Evolutionary conservation across 106 monocot species (phyloP).

Genomic region (Posidonia australis): DNA sequence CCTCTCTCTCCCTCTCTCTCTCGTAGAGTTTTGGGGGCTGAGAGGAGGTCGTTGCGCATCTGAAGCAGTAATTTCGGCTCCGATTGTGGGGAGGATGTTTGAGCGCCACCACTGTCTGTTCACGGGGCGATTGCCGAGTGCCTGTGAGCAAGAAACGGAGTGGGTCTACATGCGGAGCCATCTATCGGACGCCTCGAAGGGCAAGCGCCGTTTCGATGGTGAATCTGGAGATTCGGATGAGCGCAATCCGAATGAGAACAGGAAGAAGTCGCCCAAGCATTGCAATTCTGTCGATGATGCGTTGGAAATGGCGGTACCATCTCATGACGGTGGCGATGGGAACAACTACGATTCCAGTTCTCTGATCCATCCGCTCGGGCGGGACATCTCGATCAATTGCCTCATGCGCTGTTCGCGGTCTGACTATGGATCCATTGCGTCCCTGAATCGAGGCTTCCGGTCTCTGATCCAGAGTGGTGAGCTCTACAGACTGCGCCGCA

Average conservation of each 20-base stretch:
- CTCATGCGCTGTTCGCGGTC: conserved; percentile 46
- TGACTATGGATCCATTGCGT: conserved; percentile 43
- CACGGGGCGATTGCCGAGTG: conserved; percentile 42
- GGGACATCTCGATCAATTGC: conserved; percentile 50
- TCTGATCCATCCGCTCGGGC: conserved; percentile 33
- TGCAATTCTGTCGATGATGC: neutral
- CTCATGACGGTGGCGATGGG: neutral
- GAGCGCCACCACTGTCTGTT: conserved; percentile 66
- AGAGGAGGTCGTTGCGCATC: neutral
- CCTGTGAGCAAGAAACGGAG: conserved; percentile 59
- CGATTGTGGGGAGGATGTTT: conserved; percentile 30
- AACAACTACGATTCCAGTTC: conserved; percentile 8
- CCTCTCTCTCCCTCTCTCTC: neutral
- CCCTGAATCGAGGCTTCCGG: conserved; percentile 44
- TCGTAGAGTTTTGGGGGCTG: neutral
- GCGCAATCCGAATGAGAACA: neutral
- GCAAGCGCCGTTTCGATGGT: conserved; percentile 15
- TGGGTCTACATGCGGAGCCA: conserved; percentile 49
- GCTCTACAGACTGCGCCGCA: conserved; percentile 47
- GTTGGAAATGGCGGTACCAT: neutral
- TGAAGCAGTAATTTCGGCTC: neutral
- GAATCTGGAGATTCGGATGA: neutral
- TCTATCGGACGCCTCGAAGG: conserved; percentile 39
- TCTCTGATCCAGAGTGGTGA: conserved; percentile 46
- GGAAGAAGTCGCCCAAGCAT: conserved; percentile 17